phyloP scores from a whole-genome alignment of 345 rosid species.

The Pugionium cornutum region DNA sequence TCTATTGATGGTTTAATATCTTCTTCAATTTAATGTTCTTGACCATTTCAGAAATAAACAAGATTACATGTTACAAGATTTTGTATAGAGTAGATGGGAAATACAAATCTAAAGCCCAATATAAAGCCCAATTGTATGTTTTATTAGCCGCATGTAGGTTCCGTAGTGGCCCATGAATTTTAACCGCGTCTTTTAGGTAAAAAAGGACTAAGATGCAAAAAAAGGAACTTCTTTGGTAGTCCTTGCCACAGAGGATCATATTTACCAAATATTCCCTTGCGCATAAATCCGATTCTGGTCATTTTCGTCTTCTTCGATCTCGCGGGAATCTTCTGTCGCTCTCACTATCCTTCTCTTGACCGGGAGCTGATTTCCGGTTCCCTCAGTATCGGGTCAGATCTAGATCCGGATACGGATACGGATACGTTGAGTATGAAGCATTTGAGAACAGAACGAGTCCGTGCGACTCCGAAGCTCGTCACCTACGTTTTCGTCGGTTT shows the following conservation, averaged over 20 bases:
- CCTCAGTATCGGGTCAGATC: constrained; percentile 30
- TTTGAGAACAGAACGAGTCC: constrained; percentile 47
- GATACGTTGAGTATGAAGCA: constrained; percentile 49
- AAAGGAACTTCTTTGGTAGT: constrained; percentile 1
- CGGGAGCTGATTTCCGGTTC: constrained; percentile 35
- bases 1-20: constrained; percentile 2
- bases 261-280: constrained; percentile 27
- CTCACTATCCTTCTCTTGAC: constrained; percentile 30
- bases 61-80: not conserved
- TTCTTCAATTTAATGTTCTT: not conserved
- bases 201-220: not conserved
- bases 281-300: constrained; percentile 33
- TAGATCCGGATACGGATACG: constrained; percentile 40
- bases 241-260: constrained; percentile 10
- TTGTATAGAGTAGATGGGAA: not conserved
- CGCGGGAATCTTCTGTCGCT: constrained; percentile 42
- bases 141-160: not conserved
- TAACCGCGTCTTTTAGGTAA: not conserved
- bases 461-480: constrained; percentile 49
- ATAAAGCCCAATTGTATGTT: constrained; percentile 9
- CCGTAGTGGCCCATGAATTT: not conserved
- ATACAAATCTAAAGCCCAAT: not conserved
- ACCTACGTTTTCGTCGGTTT: constrained; percentile 58
- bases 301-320: constrained; percentile 26
- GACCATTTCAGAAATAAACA: not conserved